These are phyloP conservation scores for Trichoderma asperelloides DNA, from an alignment of 495 filamentous ascomycete species.

Conservation along the genomic window DNA sequence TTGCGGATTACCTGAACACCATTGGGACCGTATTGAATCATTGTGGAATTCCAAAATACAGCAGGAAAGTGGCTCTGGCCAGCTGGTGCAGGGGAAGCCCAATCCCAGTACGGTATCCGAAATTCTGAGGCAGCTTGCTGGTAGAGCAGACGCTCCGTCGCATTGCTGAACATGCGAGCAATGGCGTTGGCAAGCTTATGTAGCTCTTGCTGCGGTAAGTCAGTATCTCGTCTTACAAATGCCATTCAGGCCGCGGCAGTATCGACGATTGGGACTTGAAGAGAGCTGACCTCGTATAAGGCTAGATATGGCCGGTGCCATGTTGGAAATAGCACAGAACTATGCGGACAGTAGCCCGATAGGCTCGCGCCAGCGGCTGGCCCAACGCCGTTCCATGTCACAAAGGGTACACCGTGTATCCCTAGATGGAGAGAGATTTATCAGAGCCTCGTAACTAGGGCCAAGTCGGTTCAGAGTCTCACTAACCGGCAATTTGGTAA, in stretches of 20 bases:
- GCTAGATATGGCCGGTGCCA: conserved; percentile 68
- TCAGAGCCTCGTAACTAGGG: not conserved
- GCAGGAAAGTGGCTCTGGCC: conserved; percentile 39
- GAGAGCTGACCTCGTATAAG: conserved; percentile 48
- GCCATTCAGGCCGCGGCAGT: not conserved
- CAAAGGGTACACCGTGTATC: conserved; percentile 55
- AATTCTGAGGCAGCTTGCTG: conserved; percentile 43
- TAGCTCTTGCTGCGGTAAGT: conserved; percentile 44
- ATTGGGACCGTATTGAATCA: conserved; percentile 45
- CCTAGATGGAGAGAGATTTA: conserved; percentile 27
- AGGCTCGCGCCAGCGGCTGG: conserved; percentile 34
- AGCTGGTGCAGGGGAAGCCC: conserved; percentile 45
- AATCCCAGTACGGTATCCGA: conserved; percentile 62
- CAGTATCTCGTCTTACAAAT: not conserved
- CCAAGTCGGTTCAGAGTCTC: not conserved
- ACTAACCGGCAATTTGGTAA: conserved; percentile 48
- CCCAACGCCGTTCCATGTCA: conserved; percentile 47
- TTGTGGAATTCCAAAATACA: conserved; percentile 34
- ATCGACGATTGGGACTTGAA: conserved; percentile 5
- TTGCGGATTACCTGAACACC: conserved; percentile 48
- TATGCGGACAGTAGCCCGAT: conserved; percentile 57
- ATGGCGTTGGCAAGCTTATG: conserved; percentile 41
- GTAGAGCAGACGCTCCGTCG: conserved; percentile 34
- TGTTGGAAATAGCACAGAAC: conserved; percentile 55
- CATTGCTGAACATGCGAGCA: conserved; percentile 43